Evolutionary conservation across 202 grass and related monocot genomes (phyloP).

Genomic region (Setaria italica): DNA sequence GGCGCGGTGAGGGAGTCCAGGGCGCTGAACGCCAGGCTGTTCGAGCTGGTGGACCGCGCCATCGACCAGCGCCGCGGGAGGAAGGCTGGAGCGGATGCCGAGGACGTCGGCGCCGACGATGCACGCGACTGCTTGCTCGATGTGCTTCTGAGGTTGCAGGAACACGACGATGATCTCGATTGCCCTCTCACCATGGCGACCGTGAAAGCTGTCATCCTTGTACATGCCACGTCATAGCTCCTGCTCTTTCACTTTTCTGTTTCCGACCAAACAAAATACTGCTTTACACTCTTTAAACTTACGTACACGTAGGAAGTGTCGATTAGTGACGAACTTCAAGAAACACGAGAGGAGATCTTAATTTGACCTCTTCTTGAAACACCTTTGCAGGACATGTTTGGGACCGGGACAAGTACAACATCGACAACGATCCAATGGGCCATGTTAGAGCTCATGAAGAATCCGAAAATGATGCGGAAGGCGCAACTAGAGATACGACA

Average conservation of each 20-base stretch:
- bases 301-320: no score
- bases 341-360: background rate
- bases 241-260: no score
- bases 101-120: background rate
- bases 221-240: background rate
- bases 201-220: constrained; percentile 26
- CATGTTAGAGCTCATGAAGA: constrained; percentile 14
- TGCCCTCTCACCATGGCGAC: background rate
- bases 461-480: background rate
- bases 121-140: background rate
- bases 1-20: background rate
- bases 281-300: no score
- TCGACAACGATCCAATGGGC: constrained; percentile 11
- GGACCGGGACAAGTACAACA: background rate
- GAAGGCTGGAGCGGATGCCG: background rate
- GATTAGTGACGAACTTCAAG: background rate
- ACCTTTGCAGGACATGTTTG: constrained; percentile 8
- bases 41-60: constrained; percentile 4
- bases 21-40: background rate
- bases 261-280: no score
- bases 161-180: constrained; percentile 1
- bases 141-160: constrained; percentile 33
- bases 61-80: constrained; percentile 18
- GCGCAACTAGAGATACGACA: background rate
- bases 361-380: background rate